Base-by-base conservation (phyloP, 371 early-diverging fungal genomes). In the Synchytrium microbalum region DNA sequence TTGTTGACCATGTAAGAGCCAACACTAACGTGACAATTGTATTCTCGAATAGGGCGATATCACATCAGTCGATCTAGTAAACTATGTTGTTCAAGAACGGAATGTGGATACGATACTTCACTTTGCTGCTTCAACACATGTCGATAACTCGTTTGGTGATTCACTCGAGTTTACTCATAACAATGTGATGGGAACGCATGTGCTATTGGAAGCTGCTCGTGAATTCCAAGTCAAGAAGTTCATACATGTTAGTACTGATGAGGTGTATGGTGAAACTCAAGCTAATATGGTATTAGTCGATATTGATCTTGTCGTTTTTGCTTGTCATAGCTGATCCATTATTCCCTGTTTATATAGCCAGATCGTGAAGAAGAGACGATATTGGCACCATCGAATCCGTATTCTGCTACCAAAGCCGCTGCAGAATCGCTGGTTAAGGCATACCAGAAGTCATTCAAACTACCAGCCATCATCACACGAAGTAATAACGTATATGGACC, bases 401-500 rank as follows among this genome's bases (percentile, higher is more conserved):
- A 92, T 67, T 85, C 92, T 3, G 93, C 93, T 0, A 89, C 93
- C 3, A 92, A 92, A 70, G 93, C 92, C 16, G 91, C 92, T 0
- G 93, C 92, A 2, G 93, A 92, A 71, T 85, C 86, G 60, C 76
- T 92, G 24, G 90, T 86, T 3, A 83, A 83, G 61, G 89, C 92
- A 0, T 92, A 92, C 69, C 75, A 85, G 65, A 89, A 84, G 70
- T 89, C 90, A 0, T 92, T 91, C 70, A 82, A 86, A 3, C 66
- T 91, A 2, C 93, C 93, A 24, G 80, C 84, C 32, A 86, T 91
- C 75, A 90, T 91, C 68, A 90, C 90, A 3, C 80, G 93, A 16
- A 85, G 87, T 62, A 91, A 91, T 70, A 92, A 92, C 67, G 84
- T 92, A 5, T 92, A 88, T 68, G 93, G 93, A 0, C 91, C 92